Evolutionary conservation across 306 rosid genomes (phyloP).

Genomic region (Carpinus viminea): DNA sequence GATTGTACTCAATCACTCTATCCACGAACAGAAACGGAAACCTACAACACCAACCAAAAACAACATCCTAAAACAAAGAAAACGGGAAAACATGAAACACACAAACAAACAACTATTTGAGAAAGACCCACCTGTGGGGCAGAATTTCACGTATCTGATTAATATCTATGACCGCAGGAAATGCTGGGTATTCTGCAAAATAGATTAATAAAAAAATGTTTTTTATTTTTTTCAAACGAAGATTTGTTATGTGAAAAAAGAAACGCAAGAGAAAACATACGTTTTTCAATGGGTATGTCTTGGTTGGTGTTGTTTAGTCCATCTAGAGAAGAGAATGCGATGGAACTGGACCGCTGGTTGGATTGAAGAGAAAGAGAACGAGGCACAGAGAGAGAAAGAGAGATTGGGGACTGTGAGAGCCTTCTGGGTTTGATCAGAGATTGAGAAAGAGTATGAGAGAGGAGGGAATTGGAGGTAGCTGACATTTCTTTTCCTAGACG

Average conservation of each 20-base stretch:
- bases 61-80: neutral
- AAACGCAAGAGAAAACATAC: conserved; percentile 19
- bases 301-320: conserved; percentile 15
- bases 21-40: conserved; percentile 94
- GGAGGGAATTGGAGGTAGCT: conserved; percentile 27
- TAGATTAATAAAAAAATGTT: neutral
- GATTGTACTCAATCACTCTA: conserved; percentile 74
- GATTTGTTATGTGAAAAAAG: neutral
- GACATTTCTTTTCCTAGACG: conserved; percentile 23
- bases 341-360: conserved; percentile 13
- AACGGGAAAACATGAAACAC: neutral
- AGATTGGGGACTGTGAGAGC: conserved; percentile 11
- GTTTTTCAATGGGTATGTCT: conserved; percentile 40
- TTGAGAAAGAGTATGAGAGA: conserved; percentile 26
- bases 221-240: neutral
- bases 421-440: conserved; percentile 25
- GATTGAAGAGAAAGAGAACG: conserved; percentile 9
- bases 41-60: conserved; percentile 42
- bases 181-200: conserved; percentile 71
- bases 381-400: conserved; percentile 25
- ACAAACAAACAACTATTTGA: neutral
- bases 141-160: conserved; percentile 76
- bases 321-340: conserved; percentile 19
- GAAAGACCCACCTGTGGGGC: conserved; percentile 70
- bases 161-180: conserved; percentile 81